Evolutionary conservation across 345 rosid species (phyloP).

Genomic region (Ceriops zippeliana): DNA sequence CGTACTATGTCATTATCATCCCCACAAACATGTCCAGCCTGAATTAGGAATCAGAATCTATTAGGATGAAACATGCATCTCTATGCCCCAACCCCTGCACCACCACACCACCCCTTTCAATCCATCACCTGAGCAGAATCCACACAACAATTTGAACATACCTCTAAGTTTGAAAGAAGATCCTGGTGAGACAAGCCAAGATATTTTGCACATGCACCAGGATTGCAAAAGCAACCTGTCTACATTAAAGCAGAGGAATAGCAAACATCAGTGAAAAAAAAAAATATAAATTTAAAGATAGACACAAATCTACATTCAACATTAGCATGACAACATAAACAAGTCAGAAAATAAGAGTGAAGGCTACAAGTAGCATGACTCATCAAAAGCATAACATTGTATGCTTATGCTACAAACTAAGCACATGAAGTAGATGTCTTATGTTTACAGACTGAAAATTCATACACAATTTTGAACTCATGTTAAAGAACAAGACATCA

Average conservation of each 20-base stretch:
- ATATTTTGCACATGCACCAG: constrained; percentile 97
- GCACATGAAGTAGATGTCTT: too few species aligned
- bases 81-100: too few species aligned
- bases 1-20: constrained; percentile 81
- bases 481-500: not conserved
- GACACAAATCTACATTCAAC: too few species aligned
- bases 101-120: not conserved
- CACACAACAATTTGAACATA: constrained; percentile 18
- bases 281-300: not conserved
- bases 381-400: too few species aligned
- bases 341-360: too few species aligned
- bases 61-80: not conserved
- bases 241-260: constrained; percentile 41
- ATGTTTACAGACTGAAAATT: too few species aligned
- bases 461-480: too few species aligned
- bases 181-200: constrained; percentile 81
- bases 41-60: constrained; percentile 11
- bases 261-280: not conserved
- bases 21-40: constrained; percentile 98
- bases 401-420: too few species aligned
- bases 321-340: too few species aligned
- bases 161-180: constrained; percentile 85
- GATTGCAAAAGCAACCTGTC: constrained; percentile 99
- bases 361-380: too few species aligned
- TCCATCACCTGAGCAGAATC: not conserved